Conservation (phyloP, 257 asterid genomes). For the Rubia yunnanensis region DNA sequence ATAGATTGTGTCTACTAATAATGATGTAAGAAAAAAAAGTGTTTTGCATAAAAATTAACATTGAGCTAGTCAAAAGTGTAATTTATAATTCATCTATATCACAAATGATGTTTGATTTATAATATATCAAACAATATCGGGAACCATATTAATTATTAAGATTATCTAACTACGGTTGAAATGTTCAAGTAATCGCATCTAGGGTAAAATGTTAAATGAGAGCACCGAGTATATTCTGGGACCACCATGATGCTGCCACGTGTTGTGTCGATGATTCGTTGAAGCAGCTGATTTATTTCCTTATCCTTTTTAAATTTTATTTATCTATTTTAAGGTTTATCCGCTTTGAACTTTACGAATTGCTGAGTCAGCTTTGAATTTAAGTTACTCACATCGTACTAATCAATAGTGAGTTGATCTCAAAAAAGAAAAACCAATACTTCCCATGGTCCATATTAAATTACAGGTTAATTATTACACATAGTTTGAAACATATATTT, state of each 20-base stretch:
- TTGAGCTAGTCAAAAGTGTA: background rate
- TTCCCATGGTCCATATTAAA: no score
- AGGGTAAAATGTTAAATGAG: background rate
- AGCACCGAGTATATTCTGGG: conserved; percentile 4
- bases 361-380: conserved; percentile 16
- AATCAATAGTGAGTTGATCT: background rate
- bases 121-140: no score
- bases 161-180: background rate
- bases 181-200: background rate
- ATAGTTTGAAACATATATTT: no score
- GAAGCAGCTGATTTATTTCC: background rate
- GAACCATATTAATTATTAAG: background rate
- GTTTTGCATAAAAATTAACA: no score
- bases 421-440: background rate
- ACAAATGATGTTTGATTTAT: background rate
- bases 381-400: background rate
- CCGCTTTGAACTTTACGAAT: conserved; percentile 9
- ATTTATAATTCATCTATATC: no score
- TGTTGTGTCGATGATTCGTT: conserved; percentile 1
- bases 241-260: conserved; percentile 12
- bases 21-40: no score
- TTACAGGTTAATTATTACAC: no score
- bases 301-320: background rate
- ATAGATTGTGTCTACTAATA: no score
- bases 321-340: conserved; percentile 9